These are phyloP conservation scores for Leptographium lundbergii DNA, from an alignment of 2,329 filamentous ascomycete species.

Conservation along the genomic window DNA sequence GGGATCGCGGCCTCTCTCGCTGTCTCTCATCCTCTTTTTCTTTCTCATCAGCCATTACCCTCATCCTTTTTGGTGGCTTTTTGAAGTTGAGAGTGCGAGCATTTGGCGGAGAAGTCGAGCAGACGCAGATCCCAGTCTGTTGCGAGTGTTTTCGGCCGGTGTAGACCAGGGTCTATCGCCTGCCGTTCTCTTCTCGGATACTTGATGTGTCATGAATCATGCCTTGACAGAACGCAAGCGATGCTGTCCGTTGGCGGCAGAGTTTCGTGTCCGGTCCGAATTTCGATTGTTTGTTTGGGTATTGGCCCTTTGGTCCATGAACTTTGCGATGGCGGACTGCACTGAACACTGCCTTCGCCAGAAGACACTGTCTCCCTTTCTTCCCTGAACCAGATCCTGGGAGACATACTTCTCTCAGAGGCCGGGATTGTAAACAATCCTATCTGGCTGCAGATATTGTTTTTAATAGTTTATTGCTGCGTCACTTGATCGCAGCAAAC, in stretches of 20 bases:
- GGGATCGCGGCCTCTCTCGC: background rate
- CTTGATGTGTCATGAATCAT: background rate
- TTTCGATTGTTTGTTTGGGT: background rate
- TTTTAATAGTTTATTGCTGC: background rate
- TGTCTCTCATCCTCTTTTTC: background rate
- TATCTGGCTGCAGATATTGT: background rate
- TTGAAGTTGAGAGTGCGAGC: background rate
- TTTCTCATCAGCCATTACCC: background rate
- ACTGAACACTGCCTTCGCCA: background rate
- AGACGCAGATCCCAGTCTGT: background rate
- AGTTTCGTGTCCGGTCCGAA: background rate
- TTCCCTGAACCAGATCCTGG: background rate
- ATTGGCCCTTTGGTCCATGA: background rate
- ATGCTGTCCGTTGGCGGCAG: background rate
- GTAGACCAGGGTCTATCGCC: background rate
- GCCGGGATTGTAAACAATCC: background rate
- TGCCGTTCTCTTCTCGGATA: background rate
- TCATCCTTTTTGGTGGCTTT: background rate
- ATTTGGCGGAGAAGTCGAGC: background rate
- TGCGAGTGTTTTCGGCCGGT: background rate
- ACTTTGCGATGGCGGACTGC: background rate
- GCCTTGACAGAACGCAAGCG: background rate
- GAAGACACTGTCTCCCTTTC: background rate
- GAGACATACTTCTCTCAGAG: background rate
- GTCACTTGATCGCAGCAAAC: background rate